phyloP scores from a whole-genome alignment of 2,329 filamentous ascomycete species.

The Nectriaceae sp. region DNA sequence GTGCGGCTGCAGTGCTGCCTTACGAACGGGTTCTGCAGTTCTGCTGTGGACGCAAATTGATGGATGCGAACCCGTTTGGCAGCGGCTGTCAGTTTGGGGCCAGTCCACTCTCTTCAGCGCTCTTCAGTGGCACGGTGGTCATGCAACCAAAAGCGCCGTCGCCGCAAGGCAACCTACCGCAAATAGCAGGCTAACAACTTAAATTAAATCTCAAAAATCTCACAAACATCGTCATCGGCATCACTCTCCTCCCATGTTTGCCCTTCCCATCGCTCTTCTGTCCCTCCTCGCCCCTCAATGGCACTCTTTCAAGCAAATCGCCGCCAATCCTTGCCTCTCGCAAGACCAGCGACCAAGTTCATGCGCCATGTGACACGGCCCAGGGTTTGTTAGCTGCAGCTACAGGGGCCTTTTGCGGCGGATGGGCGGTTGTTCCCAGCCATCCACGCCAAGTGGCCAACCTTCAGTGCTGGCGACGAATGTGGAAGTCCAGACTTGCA shows the following conservation, averaged over 20 bases:
- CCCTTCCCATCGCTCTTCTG: too few species aligned
- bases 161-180: not conserved
- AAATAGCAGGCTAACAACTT: not conserved
- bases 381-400: constrained; percentile 24
- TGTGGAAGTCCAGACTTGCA: constrained; percentile 22
- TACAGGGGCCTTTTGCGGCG: constrained; percentile 21
- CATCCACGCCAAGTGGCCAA: constrained; percentile 28
- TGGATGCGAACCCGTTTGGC: too few species aligned
- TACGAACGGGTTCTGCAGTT: not conserved
- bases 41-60: too few species aligned
- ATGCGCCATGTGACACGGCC: constrained; percentile 25
- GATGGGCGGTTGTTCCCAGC: constrained; percentile 29
- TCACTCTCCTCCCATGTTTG: too few species aligned
- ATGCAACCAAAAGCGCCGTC: not conserved
- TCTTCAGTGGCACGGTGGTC: not conserved
- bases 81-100: not conserved
- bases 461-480: constrained; percentile 19
- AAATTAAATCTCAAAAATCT: too few species aligned
- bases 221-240: too few species aligned
- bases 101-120: not conserved
- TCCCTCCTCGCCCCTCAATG: too few species aligned
- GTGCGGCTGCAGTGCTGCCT: not conserved
- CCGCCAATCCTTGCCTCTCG: not conserved
- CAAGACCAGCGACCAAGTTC: not conserved
- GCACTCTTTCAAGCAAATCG: not conserved